Evolutionary conservation across 2,329 filamentous ascomycete species (phyloP).

Genomic region (Ceratocystis eucalypticola): DNA sequence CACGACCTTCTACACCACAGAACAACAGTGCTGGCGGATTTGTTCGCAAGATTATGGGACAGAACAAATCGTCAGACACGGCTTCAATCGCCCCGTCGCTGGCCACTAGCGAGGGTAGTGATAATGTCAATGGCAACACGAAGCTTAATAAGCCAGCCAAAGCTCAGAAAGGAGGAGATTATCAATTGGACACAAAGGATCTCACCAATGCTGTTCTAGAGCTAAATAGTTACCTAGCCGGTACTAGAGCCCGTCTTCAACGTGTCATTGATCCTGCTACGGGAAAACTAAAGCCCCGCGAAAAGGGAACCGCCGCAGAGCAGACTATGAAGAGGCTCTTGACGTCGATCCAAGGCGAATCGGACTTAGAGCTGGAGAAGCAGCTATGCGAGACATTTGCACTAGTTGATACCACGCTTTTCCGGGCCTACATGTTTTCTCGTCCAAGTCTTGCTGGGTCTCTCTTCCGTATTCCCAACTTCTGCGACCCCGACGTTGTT

Average conservation of each 20-base stretch:
- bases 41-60: constrained; percentile 39
- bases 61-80: constrained; percentile 17
- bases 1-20: constrained; percentile 15
- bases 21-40: constrained; percentile 31
- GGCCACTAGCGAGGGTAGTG: constrained; percentile 38
- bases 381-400: constrained; percentile 64
- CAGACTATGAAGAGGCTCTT: constrained; percentile 36
- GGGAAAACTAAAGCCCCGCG: constrained; percentile 44
- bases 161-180: constrained; percentile 36
- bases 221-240: constrained; percentile 75
- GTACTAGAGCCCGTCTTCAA: constrained; percentile 57
- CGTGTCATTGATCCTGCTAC: constrained; percentile 48
- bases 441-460: constrained; percentile 73
- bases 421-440: constrained; percentile 89
- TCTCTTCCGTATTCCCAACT: constrained; percentile 90
- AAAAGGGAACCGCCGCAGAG: constrained; percentile 33
- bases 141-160: constrained; percentile 25
- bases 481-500: constrained; percentile 90
- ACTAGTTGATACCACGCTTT: constrained; percentile 84
- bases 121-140: constrained; percentile 36
- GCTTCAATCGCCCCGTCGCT: constrained; percentile 30
- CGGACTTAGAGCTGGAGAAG: constrained; percentile 50
- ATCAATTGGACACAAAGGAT: constrained; percentile 61
- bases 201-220: constrained; percentile 69
- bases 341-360: constrained; percentile 38